Evolutionary conservation across 2,329 filamentous ascomycete species (phyloP).

Genomic region (Fusarium lateritium): DNA sequence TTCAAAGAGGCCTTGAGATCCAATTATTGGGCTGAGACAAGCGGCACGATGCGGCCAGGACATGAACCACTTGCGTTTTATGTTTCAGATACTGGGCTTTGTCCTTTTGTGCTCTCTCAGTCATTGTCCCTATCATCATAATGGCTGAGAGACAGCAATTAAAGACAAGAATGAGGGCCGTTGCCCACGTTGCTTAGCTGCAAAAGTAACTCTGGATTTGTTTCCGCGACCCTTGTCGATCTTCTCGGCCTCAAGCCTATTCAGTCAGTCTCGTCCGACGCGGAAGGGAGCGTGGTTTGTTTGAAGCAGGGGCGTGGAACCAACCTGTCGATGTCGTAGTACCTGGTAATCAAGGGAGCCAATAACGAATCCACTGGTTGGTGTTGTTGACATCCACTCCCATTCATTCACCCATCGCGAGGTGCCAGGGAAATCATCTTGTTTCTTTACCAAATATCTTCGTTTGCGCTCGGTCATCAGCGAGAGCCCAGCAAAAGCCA

Average conservation of each 20-base stretch:
- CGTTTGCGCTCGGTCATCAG: slow-evolving; percentile 38
- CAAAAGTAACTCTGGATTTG: slow-evolving; percentile 43
- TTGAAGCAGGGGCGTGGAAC: slow-evolving; percentile 42
- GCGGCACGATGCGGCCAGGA: slow-evolving; percentile 45
- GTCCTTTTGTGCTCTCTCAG: slow-evolving; percentile 15
- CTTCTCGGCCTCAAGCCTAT: slow-evolving; percentile 41
- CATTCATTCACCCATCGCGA: slow-evolving; percentile 29
- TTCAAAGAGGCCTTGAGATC: slow-evolving; percentile 39
- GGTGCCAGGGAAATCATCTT: slow-evolving; percentile 26
- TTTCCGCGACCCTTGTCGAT: slow-evolving; percentile 46
- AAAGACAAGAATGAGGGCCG: slow-evolving; percentile 37
- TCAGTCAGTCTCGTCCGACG: slow-evolving; percentile 48
- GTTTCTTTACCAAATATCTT: slow-evolving; percentile 28
- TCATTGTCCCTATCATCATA: slow-evolving; percentile 30
- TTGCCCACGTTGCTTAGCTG: slow-evolving; percentile 36
- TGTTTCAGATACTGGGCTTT: slow-evolving; percentile 38
- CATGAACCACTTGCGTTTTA: slow-evolving; percentile 43
- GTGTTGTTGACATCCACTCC: slow-evolving; percentile 40
- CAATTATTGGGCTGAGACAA: slow-evolving; percentile 49
- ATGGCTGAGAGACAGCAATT: slow-evolving; percentile 36
- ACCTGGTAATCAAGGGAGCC: slow-evolving; percentile 39
- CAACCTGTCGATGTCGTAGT: slow-evolving; percentile 33
- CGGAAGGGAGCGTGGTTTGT: slow-evolving; percentile 41
- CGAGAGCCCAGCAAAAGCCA: slow-evolving; percentile 34
- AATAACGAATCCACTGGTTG: slow-evolving; percentile 33